These are phyloP conservation scores for Eucommia ulmoides DNA, from an alignment of 257 asterid species.

Conservation along the genomic window DNA sequence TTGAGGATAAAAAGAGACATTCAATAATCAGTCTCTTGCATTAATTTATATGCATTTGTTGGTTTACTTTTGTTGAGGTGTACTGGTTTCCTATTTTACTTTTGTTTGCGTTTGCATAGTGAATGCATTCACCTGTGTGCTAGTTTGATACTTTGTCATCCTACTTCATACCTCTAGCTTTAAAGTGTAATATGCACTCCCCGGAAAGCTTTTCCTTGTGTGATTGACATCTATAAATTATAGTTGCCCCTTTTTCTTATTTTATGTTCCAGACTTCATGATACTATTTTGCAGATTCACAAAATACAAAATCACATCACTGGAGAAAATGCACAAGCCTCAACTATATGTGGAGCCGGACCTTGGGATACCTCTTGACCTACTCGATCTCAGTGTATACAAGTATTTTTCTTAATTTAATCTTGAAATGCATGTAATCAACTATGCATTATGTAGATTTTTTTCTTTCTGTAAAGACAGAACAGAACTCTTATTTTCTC, in stretches of 20 bases:
- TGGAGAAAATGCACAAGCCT: slow-evolving; percentile 96
- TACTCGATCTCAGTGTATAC: slow-evolving; percentile 92
- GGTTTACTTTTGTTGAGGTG: no score
- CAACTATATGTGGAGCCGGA: slow-evolving; percentile 88
- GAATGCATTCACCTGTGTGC: no score
- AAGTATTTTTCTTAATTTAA: slow-evolving; percentile 41
- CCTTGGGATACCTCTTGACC: slow-evolving; percentile 92
- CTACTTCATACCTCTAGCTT: no score
- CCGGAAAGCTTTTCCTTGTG: no score
- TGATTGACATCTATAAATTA: background rate
- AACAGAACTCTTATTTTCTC: slow-evolving; percentile 13
- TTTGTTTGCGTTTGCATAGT: no score
- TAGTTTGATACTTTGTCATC: no score
- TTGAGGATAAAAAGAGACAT: no score
- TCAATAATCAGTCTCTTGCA: no score
- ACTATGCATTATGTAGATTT: background rate
- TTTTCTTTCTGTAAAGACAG: slow-evolving; percentile 1
- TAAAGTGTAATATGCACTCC: no score
- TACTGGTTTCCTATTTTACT: no score
- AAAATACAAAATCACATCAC: slow-evolving; percentile 63
- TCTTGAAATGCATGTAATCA: no score
- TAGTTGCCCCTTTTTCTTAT: background rate
- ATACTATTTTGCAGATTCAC: slow-evolving; percentile 50
- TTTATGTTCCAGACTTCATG: background rate
- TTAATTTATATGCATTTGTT: no score